Percentiles rank a stretch among this genome's conserved stretches.
Conservation (phyloP, 306 rosid genomes). For the Dryas alaskensis region DNA sequence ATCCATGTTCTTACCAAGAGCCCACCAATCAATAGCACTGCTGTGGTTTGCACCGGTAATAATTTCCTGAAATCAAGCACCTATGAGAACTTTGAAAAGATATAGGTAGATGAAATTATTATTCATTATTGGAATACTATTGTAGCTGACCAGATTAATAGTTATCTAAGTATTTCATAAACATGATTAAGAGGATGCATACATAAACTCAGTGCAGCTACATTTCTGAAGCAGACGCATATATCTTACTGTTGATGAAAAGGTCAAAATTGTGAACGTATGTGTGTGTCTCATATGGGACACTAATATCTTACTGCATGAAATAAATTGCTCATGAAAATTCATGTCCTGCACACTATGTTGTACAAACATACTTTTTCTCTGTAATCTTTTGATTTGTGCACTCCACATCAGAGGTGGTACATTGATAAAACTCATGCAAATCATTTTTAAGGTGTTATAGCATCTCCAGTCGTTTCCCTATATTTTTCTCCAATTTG, state of each 20-base stretch:
- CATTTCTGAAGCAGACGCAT: slow-evolving; percentile 7
- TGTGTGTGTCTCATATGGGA: neutral
- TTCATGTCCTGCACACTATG: neutral
- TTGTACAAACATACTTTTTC: neutral
- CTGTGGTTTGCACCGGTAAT: slow-evolving; percentile 78
- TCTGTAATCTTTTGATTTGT: neutral
- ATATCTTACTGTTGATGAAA: neutral
- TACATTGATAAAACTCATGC: neutral
- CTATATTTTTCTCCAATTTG: too few species aligned
- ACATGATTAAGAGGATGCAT: neutral
- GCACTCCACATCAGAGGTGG: too few species aligned
- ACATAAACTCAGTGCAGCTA: neutral
- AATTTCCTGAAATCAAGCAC: slow-evolving; percentile 80
- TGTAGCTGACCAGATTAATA: neutral
- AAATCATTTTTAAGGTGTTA: neutral
- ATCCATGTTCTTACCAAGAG: slow-evolving; percentile 63
- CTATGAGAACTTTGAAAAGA: slow-evolving; percentile 33
- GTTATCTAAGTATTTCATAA: slow-evolving; percentile 9
- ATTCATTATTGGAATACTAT: neutral
- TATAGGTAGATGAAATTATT: neutral
- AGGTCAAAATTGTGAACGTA: neutral
- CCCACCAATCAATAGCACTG: slow-evolving; percentile 98
- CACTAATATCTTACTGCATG: neutral
- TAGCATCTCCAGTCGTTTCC: too few species aligned
- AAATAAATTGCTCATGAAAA: too few species aligned